Evolutionary conservation across 306 rosid species (phyloP).

Genomic region (Notholithocarpus densiflorus): DNA sequence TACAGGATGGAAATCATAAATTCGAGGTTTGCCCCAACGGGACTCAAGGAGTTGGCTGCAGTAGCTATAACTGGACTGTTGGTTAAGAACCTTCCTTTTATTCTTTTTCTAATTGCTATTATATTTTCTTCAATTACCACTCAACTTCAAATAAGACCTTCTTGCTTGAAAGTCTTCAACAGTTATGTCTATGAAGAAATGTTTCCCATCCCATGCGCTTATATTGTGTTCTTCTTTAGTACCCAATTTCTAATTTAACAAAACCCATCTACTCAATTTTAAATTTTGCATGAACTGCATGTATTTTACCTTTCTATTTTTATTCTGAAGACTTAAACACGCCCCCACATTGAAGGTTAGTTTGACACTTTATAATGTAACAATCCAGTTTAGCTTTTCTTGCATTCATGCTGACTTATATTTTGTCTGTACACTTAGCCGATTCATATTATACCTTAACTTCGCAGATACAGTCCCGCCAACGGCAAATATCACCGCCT

Average conservation of each 20-base stretch:
- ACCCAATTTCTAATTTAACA: no score
- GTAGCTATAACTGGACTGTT: no score
- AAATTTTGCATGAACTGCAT: background rate
- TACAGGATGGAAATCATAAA: no score
- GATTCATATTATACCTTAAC: background rate
- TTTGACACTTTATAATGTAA: background rate
- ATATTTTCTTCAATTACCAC: background rate
- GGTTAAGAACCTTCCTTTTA: slow-evolving; percentile 16
- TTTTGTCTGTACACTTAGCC: background rate
- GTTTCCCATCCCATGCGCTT: background rate
- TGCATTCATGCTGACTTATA: background rate
- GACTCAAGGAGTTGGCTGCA: no score
- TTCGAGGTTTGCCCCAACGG: no score
- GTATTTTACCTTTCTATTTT: background rate
- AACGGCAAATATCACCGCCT: slow-evolving; percentile 64
- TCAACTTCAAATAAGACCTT: background rate
- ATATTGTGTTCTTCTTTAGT: background rate
- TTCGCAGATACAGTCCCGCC: slow-evolving; percentile 81
- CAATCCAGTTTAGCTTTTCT: background rate
- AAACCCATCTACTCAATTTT: background rate
- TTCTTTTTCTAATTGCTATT: background rate
- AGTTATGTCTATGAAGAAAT: background rate
- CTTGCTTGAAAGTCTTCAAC: background rate
- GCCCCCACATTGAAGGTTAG: background rate
- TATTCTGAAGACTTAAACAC: background rate